Evolutionary conservation across 805 yeast species (phyloP), one percentile per base, ranked within the genome.

Genomic region (Teunomyces tritomae): DNA sequence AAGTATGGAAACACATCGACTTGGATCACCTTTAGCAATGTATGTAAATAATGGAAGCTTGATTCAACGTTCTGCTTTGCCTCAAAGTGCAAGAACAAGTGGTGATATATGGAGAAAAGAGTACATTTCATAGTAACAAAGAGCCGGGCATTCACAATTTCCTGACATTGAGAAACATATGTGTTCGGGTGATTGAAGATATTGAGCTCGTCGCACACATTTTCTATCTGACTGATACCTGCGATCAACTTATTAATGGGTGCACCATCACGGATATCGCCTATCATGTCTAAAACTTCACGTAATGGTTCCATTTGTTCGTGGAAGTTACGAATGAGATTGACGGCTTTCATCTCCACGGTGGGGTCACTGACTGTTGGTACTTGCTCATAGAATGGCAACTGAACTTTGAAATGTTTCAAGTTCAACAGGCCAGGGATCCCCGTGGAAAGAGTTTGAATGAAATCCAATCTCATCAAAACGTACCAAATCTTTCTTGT

Each of bases 401-500:
- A 20, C 27, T 45, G 46, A 11, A 49, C 54, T 29, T 54, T 54
- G 30, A 32, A 52, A 8, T 50, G 50, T 8, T 26, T 32, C 5
- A 8, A 9, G 17, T 45, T 43, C 16, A 54, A 52, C 2, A 48
- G 28, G 2, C 52, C 48, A 1, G 57, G 55, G 28, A 55, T 58
- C 2, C 67, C 68, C 28, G 52, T 46, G 20, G 51, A 52, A 17
- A 33, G 43, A 27, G 45, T 46, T 20, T 47, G 49, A 9, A 49
- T 43, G 8, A 48, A 36, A 29, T 51, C 54, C 9, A 39, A 41
- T n/a, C 51, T 36, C 27, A 78, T 64, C 37, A 84, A 61, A 20
- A 69, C 66, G 58, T 73, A 74, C 88, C 88, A 84, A 3, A 82
- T 70, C 53, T 80, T 82, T 56, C 88, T 70, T 72, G 80, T 74